Percentiles rank a stretch among this genome's conserved stretches.
These are phyloP conservation scores for Aspergillus fructus DNA, from an alignment of 2,329 filamentous ascomycete genomes.

Conservation along the genomic window DNA sequence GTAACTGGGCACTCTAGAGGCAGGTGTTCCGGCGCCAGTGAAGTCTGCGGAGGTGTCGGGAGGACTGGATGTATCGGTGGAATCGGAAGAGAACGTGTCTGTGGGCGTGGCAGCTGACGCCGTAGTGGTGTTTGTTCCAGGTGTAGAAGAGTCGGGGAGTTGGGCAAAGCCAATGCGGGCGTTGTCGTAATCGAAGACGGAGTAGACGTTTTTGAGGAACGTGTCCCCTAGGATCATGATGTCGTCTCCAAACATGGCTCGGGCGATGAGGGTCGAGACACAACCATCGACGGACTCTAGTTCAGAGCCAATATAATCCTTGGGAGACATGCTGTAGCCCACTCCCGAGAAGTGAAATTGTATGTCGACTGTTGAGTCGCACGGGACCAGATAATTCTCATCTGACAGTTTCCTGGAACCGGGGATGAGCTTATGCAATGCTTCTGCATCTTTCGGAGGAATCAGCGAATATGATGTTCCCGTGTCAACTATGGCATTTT, in stretches of 20 bases:
- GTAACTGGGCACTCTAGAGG: slow-evolving; percentile 9
- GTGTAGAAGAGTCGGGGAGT: slow-evolving; percentile 12
- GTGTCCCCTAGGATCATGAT: slow-evolving; percentile 82
- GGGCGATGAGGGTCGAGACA: slow-evolving; percentile 72
- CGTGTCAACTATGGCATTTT: slow-evolving; percentile 74
- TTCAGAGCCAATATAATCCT: slow-evolving; percentile 65
- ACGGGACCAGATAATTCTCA: slow-evolving; percentile 70
- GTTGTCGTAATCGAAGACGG: slow-evolving; percentile 74
- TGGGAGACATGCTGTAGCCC: slow-evolving; percentile 64
- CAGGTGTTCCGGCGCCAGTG: slow-evolving; percentile 10
- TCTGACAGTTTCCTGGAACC: slow-evolving; percentile 55
- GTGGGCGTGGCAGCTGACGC: slow-evolving; percentile 12
- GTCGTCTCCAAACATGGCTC: slow-evolving; percentile 60
- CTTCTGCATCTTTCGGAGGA: slow-evolving; percentile 63
- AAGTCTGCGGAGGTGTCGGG: slow-evolving; percentile 6
- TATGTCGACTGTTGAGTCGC: slow-evolving; percentile 61
- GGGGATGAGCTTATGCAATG: slow-evolving; percentile 67
- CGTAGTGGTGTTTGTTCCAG: slow-evolving; percentile 13
- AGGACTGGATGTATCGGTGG: slow-evolving; percentile 12
- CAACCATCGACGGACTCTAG: slow-evolving; percentile 38
- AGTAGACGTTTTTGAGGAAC: slow-evolving; percentile 88
- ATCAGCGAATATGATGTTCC: slow-evolving; percentile 79
- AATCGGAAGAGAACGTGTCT: slow-evolving; percentile 13
- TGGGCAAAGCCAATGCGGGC: slow-evolving; percentile 39
- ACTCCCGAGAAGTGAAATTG: slow-evolving; percentile 67